Percentiles rank a stretch among this genome's conserved stretches.
phyloP scores from a whole-genome alignment of 768 basidiomycete genomes.

The Cytidiella melzeri region DNA sequence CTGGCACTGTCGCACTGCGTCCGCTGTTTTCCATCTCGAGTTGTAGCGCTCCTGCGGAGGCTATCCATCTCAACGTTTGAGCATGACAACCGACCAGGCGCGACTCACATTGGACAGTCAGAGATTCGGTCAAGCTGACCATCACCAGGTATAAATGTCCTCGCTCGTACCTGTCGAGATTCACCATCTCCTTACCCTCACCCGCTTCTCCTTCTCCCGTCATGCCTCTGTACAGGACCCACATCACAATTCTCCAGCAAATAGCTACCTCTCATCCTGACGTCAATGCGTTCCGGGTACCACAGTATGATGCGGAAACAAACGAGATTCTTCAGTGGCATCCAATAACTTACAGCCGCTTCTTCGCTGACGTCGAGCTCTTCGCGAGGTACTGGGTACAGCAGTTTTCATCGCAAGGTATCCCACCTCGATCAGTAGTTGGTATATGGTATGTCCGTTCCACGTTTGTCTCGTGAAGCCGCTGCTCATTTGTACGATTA shows the following conservation, averaged over 20 bases:
- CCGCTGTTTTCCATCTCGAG: constrained; percentile 8
- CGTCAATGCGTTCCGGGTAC: constrained; percentile 55
- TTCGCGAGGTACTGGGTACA: constrained; percentile 61
- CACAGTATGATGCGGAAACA: constrained; percentile 39
- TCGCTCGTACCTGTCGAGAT: constrained; percentile 4
- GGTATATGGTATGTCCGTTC: constrained; percentile 57
- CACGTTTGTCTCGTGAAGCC: not conserved
- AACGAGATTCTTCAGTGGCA: constrained; percentile 47
- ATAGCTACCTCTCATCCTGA: constrained; percentile 45
- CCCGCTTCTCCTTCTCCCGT: constrained; percentile 9
- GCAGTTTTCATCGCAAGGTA: constrained; percentile 37
- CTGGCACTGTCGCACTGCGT: constrained; percentile 5
- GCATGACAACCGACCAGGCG: constrained; percentile 16
- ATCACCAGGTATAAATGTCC: constrained; percentile 13
- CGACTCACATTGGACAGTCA: constrained; percentile 1
- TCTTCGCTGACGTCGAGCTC: constrained; percentile 57
- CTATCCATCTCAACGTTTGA: constrained; percentile 17
- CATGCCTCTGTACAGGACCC: constrained; percentile 28
- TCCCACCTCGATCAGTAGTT: constrained; percentile 53
- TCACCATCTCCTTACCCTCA: constrained; percentile 5
- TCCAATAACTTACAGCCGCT: constrained; percentile 57
- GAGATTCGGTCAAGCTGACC: not conserved
- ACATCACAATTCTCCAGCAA: constrained; percentile 58
- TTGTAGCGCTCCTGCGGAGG: constrained; percentile 12
- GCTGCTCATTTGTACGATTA: constrained; percentile 20